Percentiles rank a stretch among this genome's conserved stretches.
phyloP scores from a whole-genome alignment of 139 green algal genomes.

The Cymbomonas tetramitiformis region DNA sequence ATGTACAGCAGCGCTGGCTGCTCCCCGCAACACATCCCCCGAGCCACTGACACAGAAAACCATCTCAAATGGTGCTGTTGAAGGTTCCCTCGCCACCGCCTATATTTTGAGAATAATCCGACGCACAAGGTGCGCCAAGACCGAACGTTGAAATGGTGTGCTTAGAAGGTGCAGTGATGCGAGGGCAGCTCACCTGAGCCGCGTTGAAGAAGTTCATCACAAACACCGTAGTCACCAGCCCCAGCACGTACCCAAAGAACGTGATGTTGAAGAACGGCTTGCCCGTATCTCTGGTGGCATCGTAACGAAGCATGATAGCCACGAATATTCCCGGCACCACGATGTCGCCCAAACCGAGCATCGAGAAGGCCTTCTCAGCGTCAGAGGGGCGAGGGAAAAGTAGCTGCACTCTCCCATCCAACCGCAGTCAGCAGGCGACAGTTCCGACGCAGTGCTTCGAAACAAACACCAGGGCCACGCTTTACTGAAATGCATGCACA shows the following conservation, averaged over 20 bases:
- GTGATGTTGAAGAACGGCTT: conserved; percentile 36
- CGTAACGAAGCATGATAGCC: conserved; percentile 81
- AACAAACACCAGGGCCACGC: conserved; percentile 14
- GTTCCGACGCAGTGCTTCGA: background rate
- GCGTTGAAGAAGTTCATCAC: conserved; percentile 95
- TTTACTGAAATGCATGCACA: background rate
- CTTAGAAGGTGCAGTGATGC: too few species aligned
- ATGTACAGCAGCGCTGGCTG: conserved; percentile 91
- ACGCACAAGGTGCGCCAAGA: too few species aligned
- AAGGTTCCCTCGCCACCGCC: too few species aligned
- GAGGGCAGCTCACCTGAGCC: conserved; percentile 46
- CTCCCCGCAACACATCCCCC: background rate
- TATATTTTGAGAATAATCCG: too few species aligned
- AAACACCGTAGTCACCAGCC: conserved; percentile 71
- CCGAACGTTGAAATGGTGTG: too few species aligned
- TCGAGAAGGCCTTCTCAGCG: conserved; percentile 63
- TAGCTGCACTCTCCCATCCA: too few species aligned
- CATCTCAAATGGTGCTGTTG: too few species aligned
- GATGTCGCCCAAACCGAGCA: conserved; percentile 89
- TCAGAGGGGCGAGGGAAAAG: conserved; percentile 18
- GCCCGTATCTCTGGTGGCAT: conserved; percentile 23
- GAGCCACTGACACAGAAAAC: background rate
- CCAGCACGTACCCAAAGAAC: conserved; percentile 67
- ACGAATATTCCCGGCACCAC: conserved; percentile 85
- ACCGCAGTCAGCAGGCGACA: conserved; percentile 6